Evolutionary conservation across 495 filamentous ascomycete genomes (phyloP).

Genomic region (Copromyces sp.): DNA sequence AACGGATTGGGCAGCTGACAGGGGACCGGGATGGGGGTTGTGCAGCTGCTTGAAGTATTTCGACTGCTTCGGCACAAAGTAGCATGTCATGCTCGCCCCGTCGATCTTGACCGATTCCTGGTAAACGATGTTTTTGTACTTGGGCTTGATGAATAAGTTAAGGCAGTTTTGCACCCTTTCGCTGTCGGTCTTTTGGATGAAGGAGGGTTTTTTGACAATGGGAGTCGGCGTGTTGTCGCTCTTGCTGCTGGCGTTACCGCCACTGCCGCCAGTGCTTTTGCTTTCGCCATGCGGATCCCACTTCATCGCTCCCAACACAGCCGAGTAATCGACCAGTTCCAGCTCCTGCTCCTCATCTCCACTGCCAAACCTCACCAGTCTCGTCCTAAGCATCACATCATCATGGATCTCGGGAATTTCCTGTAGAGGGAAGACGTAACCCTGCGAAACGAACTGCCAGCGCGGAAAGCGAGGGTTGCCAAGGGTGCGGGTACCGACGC

Average conservation of each 20-base stretch:
- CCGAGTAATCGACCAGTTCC: slow-evolving; percentile 3
- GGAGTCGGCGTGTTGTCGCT: not conserved
- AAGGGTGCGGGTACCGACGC: not conserved
- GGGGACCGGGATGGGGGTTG: not conserved
- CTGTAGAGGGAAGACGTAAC: slow-evolving; percentile 6
- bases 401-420: slow-evolving; percentile 2
- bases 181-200: slow-evolving; percentile 14
- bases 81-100: slow-evolving; percentile 14
- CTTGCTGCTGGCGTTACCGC: not conserved
- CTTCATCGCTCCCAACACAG: slow-evolving; percentile 5
- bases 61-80: slow-evolving; percentile 9
- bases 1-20: not conserved
- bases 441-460: slow-evolving; percentile 10
- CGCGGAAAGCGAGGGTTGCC: not conserved
- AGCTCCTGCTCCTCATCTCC: not conserved
- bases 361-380: not conserved
- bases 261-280: too few species aligned
- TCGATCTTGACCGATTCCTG: slow-evolving; percentile 22
- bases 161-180: slow-evolving; percentile 19
- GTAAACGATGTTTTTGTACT: slow-evolving; percentile 10
- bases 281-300: slow-evolving; percentile 1
- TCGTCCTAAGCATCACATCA: not conserved
- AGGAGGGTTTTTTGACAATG: slow-evolving; percentile 5
- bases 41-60: slow-evolving; percentile 1
- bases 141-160: slow-evolving; percentile 19